phyloP scores from a whole-genome alignment of 257 asterid genomes.

The Nicotiana attenuata region DNA sequence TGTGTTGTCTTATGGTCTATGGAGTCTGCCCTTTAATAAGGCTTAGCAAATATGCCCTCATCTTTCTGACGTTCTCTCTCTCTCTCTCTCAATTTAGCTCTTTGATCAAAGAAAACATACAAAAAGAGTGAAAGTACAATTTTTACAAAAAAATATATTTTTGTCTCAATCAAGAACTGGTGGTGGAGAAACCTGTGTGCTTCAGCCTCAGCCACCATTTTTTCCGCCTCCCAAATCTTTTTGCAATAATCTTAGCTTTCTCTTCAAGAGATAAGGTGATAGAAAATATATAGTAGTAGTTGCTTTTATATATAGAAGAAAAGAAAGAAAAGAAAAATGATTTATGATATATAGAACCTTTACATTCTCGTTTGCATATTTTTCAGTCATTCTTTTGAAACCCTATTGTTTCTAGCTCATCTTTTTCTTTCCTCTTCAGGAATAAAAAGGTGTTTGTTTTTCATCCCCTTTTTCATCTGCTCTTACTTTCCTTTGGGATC shows the following conservation, averaged over 20 bases:
- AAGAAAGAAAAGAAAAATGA: neutral
- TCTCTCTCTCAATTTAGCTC: neutral
- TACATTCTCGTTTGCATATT: neutral
- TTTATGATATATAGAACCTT: neutral
- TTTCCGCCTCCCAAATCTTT: conserved; percentile 30
- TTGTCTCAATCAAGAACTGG: conserved; percentile 56
- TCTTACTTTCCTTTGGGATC: conserved; percentile 39
- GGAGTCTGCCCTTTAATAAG: conserved; percentile 24
- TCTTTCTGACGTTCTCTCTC: conserved; percentile 19
- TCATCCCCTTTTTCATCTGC: neutral
- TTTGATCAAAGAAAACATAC: neutral
- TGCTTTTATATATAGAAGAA: conserved; percentile 7
- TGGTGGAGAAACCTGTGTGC: conserved; percentile 18
- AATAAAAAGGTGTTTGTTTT: neutral
- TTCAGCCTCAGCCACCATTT: conserved; percentile 38
- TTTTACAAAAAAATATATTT: neutral
- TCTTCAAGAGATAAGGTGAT: conserved; percentile 33
- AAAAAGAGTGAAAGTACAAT: neutral
- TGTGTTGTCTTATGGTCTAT: conserved; percentile 6
- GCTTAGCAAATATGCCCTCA: conserved; percentile 24
- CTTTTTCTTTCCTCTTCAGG: neutral
- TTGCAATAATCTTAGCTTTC: conserved; percentile 19
- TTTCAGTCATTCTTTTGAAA: conserved; percentile 5
- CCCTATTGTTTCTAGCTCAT: conserved; percentile 9
- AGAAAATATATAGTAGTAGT: neutral